Percentiles rank a stretch among this genome's conserved stretches.
Conservation (phyloP, 768 basidiomycete genomes). For the Lyophyllum atratum region DNA sequence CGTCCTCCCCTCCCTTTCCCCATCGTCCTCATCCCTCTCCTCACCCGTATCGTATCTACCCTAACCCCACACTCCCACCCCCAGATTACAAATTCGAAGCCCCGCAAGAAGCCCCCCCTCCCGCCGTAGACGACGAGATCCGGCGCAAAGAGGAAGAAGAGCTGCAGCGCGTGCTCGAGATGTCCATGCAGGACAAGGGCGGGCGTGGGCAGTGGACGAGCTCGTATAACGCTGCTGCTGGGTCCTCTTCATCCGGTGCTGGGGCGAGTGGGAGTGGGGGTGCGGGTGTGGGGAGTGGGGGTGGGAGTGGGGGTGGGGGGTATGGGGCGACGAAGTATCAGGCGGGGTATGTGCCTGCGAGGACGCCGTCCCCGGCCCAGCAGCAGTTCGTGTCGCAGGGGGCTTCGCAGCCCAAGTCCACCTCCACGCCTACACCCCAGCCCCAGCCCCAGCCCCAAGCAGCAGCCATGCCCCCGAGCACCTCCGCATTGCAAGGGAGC, state of each 20-base stretch:
- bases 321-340: slow-evolving; percentile 41
- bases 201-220: slow-evolving; percentile 66
- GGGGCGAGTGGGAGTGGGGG: slow-evolving; percentile 19
- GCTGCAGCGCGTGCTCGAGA: slow-evolving; percentile 87
- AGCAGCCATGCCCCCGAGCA: background rate
- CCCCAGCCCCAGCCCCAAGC: slow-evolving; percentile 11
- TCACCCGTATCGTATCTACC: background rate
- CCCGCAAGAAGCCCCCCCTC: slow-evolving; percentile 64
- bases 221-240: slow-evolving; percentile 40
- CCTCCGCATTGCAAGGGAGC: slow-evolving; percentile 17
- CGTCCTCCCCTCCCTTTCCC: too few relatives aligned
- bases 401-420: too few relatives aligned
- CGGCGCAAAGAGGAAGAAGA: slow-evolving; percentile 92
- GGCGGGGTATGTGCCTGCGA: slow-evolving; percentile 60
- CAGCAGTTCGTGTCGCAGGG: too few relatives aligned
- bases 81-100: slow-evolving; percentile 74
- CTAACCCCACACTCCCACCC: background rate
- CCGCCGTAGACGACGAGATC: slow-evolving; percentile 74
- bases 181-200: slow-evolving; percentile 91
- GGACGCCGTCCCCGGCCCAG: slow-evolving; percentile 51
- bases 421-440: slow-evolving; percentile 20
- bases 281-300: slow-evolving; percentile 19
- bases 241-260: too few relatives aligned
- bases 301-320: background rate
- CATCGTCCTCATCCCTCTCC: background rate